These are phyloP conservation scores for Aphanomyces cochlioides DNA, from an alignment of 352 stramenopile species.

Conservation along the genomic window DNA sequence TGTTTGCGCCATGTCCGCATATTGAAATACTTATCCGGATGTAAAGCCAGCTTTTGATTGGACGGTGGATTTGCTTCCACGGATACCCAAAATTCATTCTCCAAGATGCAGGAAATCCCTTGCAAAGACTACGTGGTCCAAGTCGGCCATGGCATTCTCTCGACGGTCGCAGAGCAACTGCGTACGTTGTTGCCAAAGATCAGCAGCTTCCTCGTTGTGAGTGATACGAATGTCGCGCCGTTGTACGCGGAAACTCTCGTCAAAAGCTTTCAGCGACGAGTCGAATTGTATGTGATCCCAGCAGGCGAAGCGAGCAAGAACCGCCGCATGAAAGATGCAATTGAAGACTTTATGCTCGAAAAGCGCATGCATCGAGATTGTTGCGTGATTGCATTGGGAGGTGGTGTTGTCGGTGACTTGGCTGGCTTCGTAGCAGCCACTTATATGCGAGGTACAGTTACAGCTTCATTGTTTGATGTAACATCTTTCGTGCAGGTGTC, in stretches of 20 bases:
- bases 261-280: slow-evolving; percentile 39
- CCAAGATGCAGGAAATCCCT: slow-evolving; percentile 37
- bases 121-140: slow-evolving; percentile 82
- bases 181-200: slow-evolving; percentile 47
- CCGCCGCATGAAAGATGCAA: slow-evolving; percentile 69
- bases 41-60: background rate
- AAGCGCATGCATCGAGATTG: slow-evolving; percentile 81
- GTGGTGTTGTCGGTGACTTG: slow-evolving; percentile 97
- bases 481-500: slow-evolving; percentile 34
- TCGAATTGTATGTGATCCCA: slow-evolving; percentile 58
- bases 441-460: slow-evolving; percentile 90
- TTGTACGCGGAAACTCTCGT: slow-evolving; percentile 67
- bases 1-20: background rate
- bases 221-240: slow-evolving; percentile 66
- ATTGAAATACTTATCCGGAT: background rate
- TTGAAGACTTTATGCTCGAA: slow-evolving; percentile 74
- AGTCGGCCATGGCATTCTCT: slow-evolving; percentile 60
- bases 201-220: slow-evolving; percentile 80
- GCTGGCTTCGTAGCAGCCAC: slow-evolving; percentile 96
- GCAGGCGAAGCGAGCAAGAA: slow-evolving; percentile 74
- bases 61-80: background rate
- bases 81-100: slow-evolving; percentile 3
- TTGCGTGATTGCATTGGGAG: slow-evolving; percentile 87
- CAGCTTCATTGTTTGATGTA: background rate
- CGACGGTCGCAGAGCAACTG: slow-evolving; percentile 62